Evolutionary conservation across 768 basidiomycete species (phyloP).

Genomic region (Psilocybe tampanensis): DNA sequence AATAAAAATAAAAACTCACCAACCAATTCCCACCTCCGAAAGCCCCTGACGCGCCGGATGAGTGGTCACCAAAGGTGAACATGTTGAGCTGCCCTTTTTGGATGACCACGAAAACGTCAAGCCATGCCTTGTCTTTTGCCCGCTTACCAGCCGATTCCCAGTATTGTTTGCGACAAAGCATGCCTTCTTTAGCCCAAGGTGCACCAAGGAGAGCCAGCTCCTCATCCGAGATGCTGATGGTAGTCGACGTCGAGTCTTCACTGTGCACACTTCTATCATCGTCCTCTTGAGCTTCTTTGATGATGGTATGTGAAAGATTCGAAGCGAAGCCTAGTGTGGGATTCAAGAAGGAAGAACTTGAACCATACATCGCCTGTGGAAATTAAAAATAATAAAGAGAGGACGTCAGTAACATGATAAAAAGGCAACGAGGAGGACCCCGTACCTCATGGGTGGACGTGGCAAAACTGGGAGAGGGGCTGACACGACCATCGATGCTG

Average conservation of each 20-base stretch:
- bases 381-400: conserved; percentile 2
- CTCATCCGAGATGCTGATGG: conserved; percentile 90
- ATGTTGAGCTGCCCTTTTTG: conserved; percentile 93
- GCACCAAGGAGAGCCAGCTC: conserved; percentile 93
- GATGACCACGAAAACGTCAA: conserved; percentile 95
- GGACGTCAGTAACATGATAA: background rate
- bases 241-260: conserved; percentile 65
- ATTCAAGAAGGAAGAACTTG: conserved; percentile 70
- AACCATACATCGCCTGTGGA: conserved; percentile 57
- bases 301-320: conserved; percentile 95
- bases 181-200: conserved; percentile 99
- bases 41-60: conserved; percentile 58
- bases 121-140: conserved; percentile 88
- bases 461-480: conserved; percentile 92
- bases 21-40: conserved; percentile 99
- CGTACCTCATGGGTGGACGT: conserved; percentile 85
- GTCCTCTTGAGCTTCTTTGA: conserved; percentile 91
- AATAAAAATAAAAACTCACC: conserved; percentile 50
- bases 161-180: conserved; percentile 93
- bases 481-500: conserved; percentile 85
- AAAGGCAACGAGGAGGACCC: background rate
- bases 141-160: conserved; percentile 86
- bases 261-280: conserved; percentile 74
- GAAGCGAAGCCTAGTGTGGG: conserved; percentile 96
- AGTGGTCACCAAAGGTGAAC: conserved; percentile 89